phyloP scores from a whole-genome alignment of 805 yeast genomes.

The Saccharomycopsis sp. region DNA sequence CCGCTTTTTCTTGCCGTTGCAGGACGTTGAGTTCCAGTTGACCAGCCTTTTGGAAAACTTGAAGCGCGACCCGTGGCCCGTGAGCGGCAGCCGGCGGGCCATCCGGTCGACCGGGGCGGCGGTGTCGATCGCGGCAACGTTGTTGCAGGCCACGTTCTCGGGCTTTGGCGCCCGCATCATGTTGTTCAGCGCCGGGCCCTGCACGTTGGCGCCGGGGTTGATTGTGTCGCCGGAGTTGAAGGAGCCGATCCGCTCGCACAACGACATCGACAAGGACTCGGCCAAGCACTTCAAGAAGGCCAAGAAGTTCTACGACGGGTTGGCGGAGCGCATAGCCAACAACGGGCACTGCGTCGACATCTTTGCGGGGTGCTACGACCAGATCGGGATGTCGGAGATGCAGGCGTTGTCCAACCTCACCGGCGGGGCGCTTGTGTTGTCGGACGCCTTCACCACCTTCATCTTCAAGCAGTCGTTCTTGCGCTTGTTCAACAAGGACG shows the following conservation, averaged over 20 bases:
- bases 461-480: constrained; percentile 89
- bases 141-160: constrained; percentile 76
- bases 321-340: constrained; percentile 64
- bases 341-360: constrained; percentile 81
- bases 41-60: constrained; percentile 73
- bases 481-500: constrained; percentile 81
- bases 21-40: constrained; percentile 75
- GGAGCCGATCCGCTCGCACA: constrained; percentile 96
- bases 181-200: constrained; percentile 90
- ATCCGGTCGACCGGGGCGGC: constrained; percentile 93
- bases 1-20: constrained; percentile 67
- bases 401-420: constrained; percentile 75
- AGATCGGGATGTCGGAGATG: constrained; percentile 93
- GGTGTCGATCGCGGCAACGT: constrained; percentile 69
- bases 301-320: constrained; percentile 65
- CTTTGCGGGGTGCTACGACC: constrained; percentile 94
- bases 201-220: constrained; percentile 91
- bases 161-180: constrained; percentile 85
- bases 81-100: constrained; percentile 76
- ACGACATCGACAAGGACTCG: constrained; percentile 85
- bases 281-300: constrained; percentile 88
- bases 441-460: constrained; percentile 92
- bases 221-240: constrained; percentile 86
- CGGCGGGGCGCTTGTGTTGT: constrained; percentile 81
- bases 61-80: constrained; percentile 82